Conservation (phyloP, 768 basidiomycete genomes). For the Arthromyces matolae region DNA sequence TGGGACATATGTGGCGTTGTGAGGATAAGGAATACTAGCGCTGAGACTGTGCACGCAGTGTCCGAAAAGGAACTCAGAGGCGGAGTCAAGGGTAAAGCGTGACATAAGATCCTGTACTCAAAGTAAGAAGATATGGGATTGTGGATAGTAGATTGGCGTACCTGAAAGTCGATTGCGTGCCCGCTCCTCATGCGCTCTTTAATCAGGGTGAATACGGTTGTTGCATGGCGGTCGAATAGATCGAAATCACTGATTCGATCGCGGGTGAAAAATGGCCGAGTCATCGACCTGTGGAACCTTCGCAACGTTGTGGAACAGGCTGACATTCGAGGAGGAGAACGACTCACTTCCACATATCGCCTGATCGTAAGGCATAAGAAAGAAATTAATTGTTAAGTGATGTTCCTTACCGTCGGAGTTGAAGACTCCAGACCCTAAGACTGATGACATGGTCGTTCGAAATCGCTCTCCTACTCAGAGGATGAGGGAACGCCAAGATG, state of each 20-base stretch:
- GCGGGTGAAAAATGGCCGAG: slow-evolving; percentile 60
- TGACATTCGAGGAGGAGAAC: neutral
- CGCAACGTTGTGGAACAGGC: neutral
- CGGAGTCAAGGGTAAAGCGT: slow-evolving; percentile 64
- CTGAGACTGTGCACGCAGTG: slow-evolving; percentile 50
- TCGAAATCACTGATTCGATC: slow-evolving; percentile 60
- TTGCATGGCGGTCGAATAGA: slow-evolving; percentile 54
- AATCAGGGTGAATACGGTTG: slow-evolving; percentile 38
- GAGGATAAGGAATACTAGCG: slow-evolving; percentile 50
- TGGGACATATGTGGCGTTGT: slow-evolving; percentile 29
- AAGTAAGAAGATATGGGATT: neutral
- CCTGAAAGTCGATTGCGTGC: slow-evolving; percentile 58
- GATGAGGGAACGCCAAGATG: neutral
- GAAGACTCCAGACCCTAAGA: slow-evolving; percentile 65
- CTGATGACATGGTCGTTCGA: slow-evolving; percentile 37
- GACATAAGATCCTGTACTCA: slow-evolving; percentile 52
- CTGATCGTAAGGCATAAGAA: slow-evolving; percentile 8
- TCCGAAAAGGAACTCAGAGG: slow-evolving; percentile 65
- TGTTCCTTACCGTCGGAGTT: slow-evolving; percentile 54
- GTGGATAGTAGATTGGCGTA: slow-evolving; percentile 14
- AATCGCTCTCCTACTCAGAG: slow-evolving; percentile 37
- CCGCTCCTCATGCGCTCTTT: slow-evolving; percentile 47
- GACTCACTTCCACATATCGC: slow-evolving; percentile 37
- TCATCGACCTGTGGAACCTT: slow-evolving; percentile 62
- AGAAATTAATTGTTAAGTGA: neutral